Base-by-base conservation (phyloP, 2,329 filamentous ascomycete species). In the Penicillium sp. region DNA sequence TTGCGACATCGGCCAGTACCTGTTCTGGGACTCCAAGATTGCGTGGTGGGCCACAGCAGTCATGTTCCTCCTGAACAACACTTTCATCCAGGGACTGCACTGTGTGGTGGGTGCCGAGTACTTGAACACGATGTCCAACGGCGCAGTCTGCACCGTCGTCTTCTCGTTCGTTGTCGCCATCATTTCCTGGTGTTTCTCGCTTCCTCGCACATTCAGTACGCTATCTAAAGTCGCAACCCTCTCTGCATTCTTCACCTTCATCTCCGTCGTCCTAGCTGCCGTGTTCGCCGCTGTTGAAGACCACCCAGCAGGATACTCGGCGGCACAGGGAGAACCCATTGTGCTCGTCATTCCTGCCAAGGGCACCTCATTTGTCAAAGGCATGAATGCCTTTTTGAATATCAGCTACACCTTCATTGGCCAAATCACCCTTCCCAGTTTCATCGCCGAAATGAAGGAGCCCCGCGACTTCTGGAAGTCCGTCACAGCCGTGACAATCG, bases 391-490 rank as follows among this genome's bases (percentile, higher is more conserved):
- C 0, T 96, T 96, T 75, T 82, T 97, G 72, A 97, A 97, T 76
- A 97, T 97, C 70, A 91, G 87, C 76, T 97, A 96, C 73, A 96
- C 92, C 0, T 96, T 97, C 71, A 96, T 97, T 65, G 92, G 92
- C 0, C 92, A 97, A 72, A 96, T 96, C 67, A 96, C 92, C 0
- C 82, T 97, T 15, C 92, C 92, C 0, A 93, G 89, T 65, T 97
- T 97, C 78, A 97, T 97, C 63, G 92, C 92, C 4, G 92, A 97
- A 75, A 97, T 97, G 92, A 89, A 83, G 70, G 79, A 86, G 46
- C 85, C 82, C 1, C 86, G 84, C 56, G 92, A 97, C 65, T 97
- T 97, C 70, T 91, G 91, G 66, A 97, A 97, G 76, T 91, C 92
- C 2, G 84, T 97, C 1, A 96, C 91, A 85, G 88, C 88, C 2